These are phyloP conservation scores for Crepidotus variabilis DNA, from an alignment of 768 basidiomycete species.

Conservation along the genomic window DNA sequence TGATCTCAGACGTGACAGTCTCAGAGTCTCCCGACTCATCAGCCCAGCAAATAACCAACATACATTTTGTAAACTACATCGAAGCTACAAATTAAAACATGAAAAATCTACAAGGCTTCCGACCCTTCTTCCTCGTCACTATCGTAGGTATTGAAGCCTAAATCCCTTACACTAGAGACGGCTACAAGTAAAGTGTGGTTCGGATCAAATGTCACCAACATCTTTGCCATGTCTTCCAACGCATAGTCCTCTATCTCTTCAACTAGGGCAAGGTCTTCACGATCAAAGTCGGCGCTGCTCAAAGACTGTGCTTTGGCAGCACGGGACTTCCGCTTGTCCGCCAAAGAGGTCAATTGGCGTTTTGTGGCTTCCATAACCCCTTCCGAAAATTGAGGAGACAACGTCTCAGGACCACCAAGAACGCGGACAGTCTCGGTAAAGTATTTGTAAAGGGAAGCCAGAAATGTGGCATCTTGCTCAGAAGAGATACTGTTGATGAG, in stretches of 20 bases:
- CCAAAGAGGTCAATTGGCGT: slow-evolving; percentile 63
- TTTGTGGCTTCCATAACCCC: slow-evolving; percentile 68
- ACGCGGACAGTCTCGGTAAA: slow-evolving; percentile 59
- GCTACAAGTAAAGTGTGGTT: slow-evolving; percentile 68
- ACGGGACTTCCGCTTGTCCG: slow-evolving; percentile 62
- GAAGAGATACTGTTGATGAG: slow-evolving; percentile 57
- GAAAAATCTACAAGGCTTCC: not conserved
- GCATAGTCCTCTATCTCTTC: slow-evolving; percentile 86
- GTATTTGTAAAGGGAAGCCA: slow-evolving; percentile 72
- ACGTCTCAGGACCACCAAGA: slow-evolving; percentile 48
- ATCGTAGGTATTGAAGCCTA: slow-evolving; percentile 53
- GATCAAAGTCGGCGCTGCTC: slow-evolving; percentile 36
- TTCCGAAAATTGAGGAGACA: slow-evolving; percentile 50
- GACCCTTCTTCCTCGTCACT: slow-evolving; percentile 32
- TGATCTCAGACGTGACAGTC: no score
- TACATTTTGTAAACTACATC: no score
- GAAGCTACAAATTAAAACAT: no score
- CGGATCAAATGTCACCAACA: slow-evolving; percentile 50
- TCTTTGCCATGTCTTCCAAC: slow-evolving; percentile 74
- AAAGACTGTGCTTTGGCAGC: slow-evolving; percentile 27
- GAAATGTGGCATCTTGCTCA: slow-evolving; percentile 76
- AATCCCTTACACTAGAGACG: slow-evolving; percentile 65
- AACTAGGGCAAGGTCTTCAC: slow-evolving; percentile 65
- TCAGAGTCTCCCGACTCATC: no score
- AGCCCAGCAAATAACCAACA: no score